Base-by-base conservation (phyloP, 176 grass and related monocot genomes). In the Paspalum vaginatum region DNA sequence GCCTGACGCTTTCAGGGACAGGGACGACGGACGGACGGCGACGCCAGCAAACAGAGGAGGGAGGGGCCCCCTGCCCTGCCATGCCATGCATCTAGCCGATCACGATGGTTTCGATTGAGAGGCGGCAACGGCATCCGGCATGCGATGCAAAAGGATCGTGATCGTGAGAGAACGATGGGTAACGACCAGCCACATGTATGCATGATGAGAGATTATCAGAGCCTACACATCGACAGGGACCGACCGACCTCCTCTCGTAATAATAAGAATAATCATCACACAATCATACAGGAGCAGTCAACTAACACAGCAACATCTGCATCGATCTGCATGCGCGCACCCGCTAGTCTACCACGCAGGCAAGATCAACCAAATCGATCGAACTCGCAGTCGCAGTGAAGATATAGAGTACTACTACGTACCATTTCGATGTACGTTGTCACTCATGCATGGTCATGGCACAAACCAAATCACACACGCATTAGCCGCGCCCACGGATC, bases 1-100 rank as follows among this genome's bases (percentile, higher is more conserved):
- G 76, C 61, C 20, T 63, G n/a, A 78, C 75, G 45, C n/a, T 61
- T 77, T 78, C 25, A 48, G 26, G 41, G 74, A 76, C 20, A 11
- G n/a, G 37, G 53, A 39, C 10, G n/a, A n/a, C n/a, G n/a, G n/a
- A n/a, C n/a, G n/a, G 74, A 76, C 20, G 20, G n/a, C 53, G 53
- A 39, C 10, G n/a, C 16, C 61, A 38, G 16, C 81, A 45, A n/a
- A 46, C 22, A n/a, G 45, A 68, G 25, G 45, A 68, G 25, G 68
- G 68, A 9, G 32, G 32, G 32, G 32, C 32, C 32, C 43, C 17
- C 20, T 48, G 42, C 37, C 16, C 11, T 65, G 37, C 62, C 4
- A 47, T 27, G 42, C 74, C 57, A 61, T 60, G 41, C 41, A n/a
- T 60, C 63, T 68, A 32, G 4, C 63, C 7, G 15, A 25, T 74